phyloP scores from a whole-genome alignment of 139 green algal species.

The Chlamydomonas schloesseri region DNA sequence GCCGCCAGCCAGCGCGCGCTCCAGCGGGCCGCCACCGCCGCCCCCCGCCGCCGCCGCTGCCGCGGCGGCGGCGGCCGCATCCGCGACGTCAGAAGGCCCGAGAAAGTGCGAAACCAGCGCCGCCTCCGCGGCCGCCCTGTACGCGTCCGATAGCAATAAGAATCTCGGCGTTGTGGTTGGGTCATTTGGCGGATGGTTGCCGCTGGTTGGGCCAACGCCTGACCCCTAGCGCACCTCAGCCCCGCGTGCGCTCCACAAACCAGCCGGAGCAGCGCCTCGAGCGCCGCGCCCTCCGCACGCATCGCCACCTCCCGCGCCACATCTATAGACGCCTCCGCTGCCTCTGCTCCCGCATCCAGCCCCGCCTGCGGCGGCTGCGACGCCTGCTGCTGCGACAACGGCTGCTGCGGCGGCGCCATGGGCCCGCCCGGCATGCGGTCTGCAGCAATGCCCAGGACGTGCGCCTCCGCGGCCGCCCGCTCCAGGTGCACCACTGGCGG shows the following conservation, averaged over 20 bases:
- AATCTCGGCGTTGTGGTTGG: too few relatives aligned
- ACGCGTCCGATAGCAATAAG: too few relatives aligned
- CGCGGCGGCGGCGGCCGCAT: not conserved
- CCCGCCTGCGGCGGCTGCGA: not conserved
- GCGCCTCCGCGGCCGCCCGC: not conserved
- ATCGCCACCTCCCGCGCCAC: not conserved
- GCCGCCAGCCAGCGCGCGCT: slow-evolving; percentile 1
- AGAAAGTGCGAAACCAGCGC: slow-evolving; percentile 35
- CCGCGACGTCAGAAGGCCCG: not conserved
- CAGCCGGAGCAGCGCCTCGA: slow-evolving; percentile 19
- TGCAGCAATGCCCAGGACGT: slow-evolving; percentile 32
- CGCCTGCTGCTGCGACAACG: not conserved
- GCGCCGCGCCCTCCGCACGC: slow-evolving; percentile 3
- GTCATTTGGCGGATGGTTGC: too few relatives aligned
- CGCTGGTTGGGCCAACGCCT: too few relatives aligned
- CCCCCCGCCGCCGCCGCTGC: not conserved
- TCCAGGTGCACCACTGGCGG: slow-evolving; percentile 35
- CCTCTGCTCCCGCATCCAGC: too few relatives aligned
- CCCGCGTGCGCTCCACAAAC: slow-evolving; percentile 8
- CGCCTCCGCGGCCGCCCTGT: slow-evolving; percentile 10
- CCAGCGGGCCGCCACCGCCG: not conserved
- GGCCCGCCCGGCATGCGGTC: slow-evolving; percentile 18
- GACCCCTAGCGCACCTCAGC: slow-evolving; percentile 14
- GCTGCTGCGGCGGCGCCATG: not conserved
- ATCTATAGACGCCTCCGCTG: not conserved